Conservation (phyloP, 208 protist species). For the Porcisia hertigi region DNA sequence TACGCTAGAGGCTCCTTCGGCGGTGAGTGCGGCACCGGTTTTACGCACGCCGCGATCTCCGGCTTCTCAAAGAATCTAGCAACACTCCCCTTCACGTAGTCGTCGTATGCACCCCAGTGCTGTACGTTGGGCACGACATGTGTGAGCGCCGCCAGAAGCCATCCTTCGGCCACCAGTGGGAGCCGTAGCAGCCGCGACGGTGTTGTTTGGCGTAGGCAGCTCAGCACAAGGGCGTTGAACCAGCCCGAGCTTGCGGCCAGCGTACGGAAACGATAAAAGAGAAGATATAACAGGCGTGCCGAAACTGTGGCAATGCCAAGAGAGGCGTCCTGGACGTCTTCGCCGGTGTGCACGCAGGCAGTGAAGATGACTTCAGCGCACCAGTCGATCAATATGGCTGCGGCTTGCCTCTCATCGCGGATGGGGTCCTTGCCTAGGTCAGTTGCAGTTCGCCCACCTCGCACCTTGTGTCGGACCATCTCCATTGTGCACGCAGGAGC, state of each 20-base stretch:
- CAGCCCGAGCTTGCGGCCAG: neutral
- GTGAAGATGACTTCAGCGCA: slow-evolving; percentile 14
- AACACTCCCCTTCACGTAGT: neutral
- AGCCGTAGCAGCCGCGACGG: neutral
- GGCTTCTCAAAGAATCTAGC: slow-evolving; percentile 4
- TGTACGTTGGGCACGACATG: neutral
- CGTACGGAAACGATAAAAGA: slow-evolving; percentile 7
- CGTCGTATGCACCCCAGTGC: neutral
- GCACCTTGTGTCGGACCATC: neutral
- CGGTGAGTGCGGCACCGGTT: neutral
- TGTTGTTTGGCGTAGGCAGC: neutral
- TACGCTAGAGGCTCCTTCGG: neutral
- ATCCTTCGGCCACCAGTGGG: slow-evolving; percentile 7
- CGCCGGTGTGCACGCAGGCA: neutral
- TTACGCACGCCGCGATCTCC: neutral
- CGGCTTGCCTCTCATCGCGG: slow-evolving; percentile 17
- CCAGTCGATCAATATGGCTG: slow-evolving; percentile 34
- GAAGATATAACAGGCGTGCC: slow-evolving; percentile 14
- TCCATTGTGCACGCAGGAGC: neutral
- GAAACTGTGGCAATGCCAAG: neutral
- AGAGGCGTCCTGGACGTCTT: neutral
- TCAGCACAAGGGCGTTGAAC: slow-evolving; percentile 1
- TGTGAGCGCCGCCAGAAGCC: slow-evolving; percentile 7
- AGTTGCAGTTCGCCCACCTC: neutral
- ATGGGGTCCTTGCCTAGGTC: neutral